phyloP scores from a whole-genome alignment of 768 basidiomycete genomes.

The Russula ochroleuca region DNA sequence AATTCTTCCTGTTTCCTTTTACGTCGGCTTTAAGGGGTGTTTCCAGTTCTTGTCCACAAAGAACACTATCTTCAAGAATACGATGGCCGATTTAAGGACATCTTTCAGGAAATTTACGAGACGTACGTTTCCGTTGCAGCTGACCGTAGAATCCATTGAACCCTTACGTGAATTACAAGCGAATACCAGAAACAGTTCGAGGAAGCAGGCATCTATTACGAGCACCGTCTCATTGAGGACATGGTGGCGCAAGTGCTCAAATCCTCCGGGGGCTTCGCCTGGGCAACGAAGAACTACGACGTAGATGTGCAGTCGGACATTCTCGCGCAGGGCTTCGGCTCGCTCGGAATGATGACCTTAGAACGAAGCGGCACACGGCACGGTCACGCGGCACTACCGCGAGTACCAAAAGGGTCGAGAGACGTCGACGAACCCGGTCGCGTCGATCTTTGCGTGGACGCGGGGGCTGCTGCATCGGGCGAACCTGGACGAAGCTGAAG shows the following conservation, averaged over 20 bases:
- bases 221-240: conserved; percentile 95
- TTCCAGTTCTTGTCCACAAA: conserved; percentile 92
- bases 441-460: conserved; percentile 98
- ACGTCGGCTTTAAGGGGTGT: background rate
- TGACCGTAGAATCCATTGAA: background rate
- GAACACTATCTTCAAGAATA: conserved; percentile 96
- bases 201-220: conserved; percentile 74
- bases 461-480: conserved; percentile 90
- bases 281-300: conserved; percentile 65
- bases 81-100: conserved; percentile 98
- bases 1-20: background rate
- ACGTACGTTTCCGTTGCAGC: conserved; percentile 37
- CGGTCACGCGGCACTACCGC: conserved; percentile 96
- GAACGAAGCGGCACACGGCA: conserved; percentile 96
- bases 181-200: conserved; percentile 72
- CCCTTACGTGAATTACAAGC: conserved; percentile 32
- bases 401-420: conserved; percentile 97
- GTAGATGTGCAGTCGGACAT: conserved; percentile 77
- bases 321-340: conserved; percentile 96
- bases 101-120: conserved; percentile 96
- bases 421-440: conserved; percentile 98
- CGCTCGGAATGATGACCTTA: conserved; percentile 96
- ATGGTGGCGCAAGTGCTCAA: conserved; percentile 99
- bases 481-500: conserved; percentile 74
- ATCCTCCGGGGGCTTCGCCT: conserved; percentile 79